These are phyloP conservation scores for Ceraceosorus bombacis DNA, from an alignment of 1,284 basidiomycete species.

Conservation along the genomic window DNA sequence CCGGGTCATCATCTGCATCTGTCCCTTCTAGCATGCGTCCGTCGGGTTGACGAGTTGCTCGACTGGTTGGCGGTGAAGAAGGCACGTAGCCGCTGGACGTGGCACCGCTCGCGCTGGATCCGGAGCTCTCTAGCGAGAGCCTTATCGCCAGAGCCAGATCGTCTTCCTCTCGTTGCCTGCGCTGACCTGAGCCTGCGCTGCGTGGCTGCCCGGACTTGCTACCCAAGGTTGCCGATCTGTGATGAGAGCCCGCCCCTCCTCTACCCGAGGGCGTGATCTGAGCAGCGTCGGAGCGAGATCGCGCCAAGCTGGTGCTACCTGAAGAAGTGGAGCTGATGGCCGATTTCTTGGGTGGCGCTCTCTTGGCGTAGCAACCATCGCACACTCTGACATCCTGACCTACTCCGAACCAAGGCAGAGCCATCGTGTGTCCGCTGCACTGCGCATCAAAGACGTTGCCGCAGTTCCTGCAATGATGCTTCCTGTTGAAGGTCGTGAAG, in stretches of 20 bases:
- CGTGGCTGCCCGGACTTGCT: conserved; percentile 13
- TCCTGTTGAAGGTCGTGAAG: conserved; percentile 92
- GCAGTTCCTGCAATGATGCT: conserved; percentile 97
- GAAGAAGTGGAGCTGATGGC: conserved; percentile 13
- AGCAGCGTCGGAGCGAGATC: conserved; percentile 19
- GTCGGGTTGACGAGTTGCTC: conserved; percentile 49
- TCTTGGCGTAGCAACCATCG: conserved; percentile 62
- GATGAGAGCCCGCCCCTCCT: conserved; percentile 34
- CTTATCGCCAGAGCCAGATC: conserved; percentile 91
- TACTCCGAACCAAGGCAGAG: conserved; percentile 89
- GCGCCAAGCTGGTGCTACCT: conserved; percentile 16
- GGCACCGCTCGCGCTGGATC: conserved; percentile 45
- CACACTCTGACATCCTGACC: conserved; percentile 88
- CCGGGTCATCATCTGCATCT: conserved; percentile 84
- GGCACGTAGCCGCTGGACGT: conserved; percentile 64
- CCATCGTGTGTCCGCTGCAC: conserved; percentile 76
- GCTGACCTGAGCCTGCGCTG: conserved; percentile 10
- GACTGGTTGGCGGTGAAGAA: conserved; percentile 56
- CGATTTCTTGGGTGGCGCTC: conserved; percentile 30
- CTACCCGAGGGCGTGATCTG: conserved; percentile 24
- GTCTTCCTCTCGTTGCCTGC: conserved; percentile 60
- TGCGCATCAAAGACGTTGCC: conserved; percentile 92
- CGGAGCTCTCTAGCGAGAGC: conserved; percentile 60
- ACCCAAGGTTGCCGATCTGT: conserved; percentile 41
- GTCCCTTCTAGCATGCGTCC: conserved; percentile 40